phyloP scores from a whole-genome alignment of 441 rosid genomes.

The Macaranga tanarius region DNA sequence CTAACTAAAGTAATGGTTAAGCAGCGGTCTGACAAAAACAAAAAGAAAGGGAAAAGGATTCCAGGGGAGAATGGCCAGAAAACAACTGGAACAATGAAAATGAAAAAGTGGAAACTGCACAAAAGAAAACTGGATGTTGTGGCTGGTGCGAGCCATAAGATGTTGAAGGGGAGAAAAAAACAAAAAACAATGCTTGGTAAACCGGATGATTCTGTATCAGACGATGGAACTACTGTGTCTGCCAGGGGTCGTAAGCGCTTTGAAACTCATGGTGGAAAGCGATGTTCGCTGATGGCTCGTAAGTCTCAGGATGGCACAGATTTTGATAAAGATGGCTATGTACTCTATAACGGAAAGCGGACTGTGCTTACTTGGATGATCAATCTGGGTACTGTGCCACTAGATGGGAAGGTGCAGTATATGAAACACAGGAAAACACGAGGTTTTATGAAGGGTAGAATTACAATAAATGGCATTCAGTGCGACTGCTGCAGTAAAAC shows the following conservation, averaged over 20 bases:
- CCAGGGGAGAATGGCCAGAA: slow-evolving; percentile 28
- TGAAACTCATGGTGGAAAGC: slow-evolving; percentile 54
- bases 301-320: slow-evolving; percentile 49
- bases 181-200: slow-evolving; percentile 24
- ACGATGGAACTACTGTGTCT: slow-evolving; percentile 23
- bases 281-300: slow-evolving; percentile 65
- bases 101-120: slow-evolving; percentile 35
- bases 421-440: slow-evolving; percentile 35
- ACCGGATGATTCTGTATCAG: slow-evolving; percentile 25
- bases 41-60: slow-evolving; percentile 44
- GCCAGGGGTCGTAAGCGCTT: slow-evolving; percentile 47
- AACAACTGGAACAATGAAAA: slow-evolving; percentile 27
- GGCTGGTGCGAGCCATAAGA: slow-evolving; percentile 23
- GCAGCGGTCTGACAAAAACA: slow-evolving; percentile 49
- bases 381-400: slow-evolving; percentile 57
- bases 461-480: slow-evolving; percentile 64
- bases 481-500: slow-evolving; percentile 75
- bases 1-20: slow-evolving; percentile 47
- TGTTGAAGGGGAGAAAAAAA: slow-evolving; percentile 32
- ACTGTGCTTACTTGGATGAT: slow-evolving; percentile 87
- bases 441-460: slow-evolving; percentile 43
- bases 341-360: slow-evolving; percentile 72
- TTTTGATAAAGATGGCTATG: slow-evolving; percentile 52
- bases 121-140: slow-evolving; percentile 24
- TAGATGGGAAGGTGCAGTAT: slow-evolving; percentile 62